Conservation (phyloP, 2,329 filamentous ascomycete species). For the Fusarium camptoceras region DNA sequence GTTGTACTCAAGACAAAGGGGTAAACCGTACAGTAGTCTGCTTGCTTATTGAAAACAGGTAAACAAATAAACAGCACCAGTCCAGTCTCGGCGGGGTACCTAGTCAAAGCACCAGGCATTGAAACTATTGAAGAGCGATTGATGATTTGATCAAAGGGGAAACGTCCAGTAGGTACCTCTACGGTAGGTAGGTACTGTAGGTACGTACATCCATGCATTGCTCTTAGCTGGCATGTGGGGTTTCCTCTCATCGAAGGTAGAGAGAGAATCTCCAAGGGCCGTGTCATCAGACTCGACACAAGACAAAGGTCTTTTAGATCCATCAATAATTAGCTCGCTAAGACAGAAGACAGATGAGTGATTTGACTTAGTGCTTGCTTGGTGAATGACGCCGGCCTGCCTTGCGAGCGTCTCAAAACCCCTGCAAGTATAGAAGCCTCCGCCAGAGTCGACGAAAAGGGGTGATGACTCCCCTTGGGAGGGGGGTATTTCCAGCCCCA, state of each 20-base stretch:
- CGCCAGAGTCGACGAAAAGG: slow-evolving; percentile 5
- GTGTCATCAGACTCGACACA: slow-evolving; percentile 27
- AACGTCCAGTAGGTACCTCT: neutral
- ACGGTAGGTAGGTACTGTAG: neutral
- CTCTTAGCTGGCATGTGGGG: slow-evolving; percentile 37
- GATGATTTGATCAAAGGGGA: slow-evolving; percentile 20
- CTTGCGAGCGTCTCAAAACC: slow-evolving; percentile 34
- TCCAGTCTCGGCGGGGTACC: slow-evolving; percentile 26
- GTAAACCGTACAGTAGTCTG: neutral
- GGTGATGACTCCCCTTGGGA: neutral
- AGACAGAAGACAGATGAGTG: slow-evolving; percentile 26
- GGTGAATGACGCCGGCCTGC: slow-evolving; percentile 41
- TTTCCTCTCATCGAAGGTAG: slow-evolving; percentile 20
- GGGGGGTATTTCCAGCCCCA: slow-evolving; percentile 31
- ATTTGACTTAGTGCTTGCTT: slow-evolving; percentile 29
- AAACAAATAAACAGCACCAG: slow-evolving; percentile 6
- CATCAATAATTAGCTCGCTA: slow-evolving; percentile 22
- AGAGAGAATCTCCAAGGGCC: slow-evolving; percentile 9
- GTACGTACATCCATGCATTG: neutral
- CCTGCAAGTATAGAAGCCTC: slow-evolving; percentile 18
- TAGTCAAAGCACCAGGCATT: slow-evolving; percentile 9
- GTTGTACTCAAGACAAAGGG: slow-evolving; percentile 11
- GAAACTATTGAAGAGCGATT: slow-evolving; percentile 1
- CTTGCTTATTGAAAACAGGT: slow-evolving; percentile 4
- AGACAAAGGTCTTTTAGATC: slow-evolving; percentile 32